Base-by-base conservation (phyloP, 768 basidiomycete genomes). In the Auriscalpium vulgare region DNA sequence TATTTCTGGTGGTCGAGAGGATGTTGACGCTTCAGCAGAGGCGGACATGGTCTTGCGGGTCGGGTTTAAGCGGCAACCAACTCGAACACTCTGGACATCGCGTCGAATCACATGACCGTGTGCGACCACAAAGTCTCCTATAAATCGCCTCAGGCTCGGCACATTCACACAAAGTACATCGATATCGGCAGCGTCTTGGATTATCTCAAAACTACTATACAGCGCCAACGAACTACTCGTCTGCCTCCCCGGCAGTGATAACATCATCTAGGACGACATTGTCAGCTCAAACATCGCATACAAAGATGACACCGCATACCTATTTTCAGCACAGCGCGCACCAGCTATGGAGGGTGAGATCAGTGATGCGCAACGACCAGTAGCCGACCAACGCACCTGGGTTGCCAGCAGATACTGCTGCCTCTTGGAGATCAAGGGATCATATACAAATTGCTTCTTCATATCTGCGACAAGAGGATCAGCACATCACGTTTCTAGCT, bases 321-420 rank as follows among this genome's bases (percentile, higher is more conserved):
- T 58, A 93, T 93, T 72, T 93, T 93, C 58, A 93, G 78, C 11
- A 93, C 87, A 4, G 90, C 91, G 37, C 90, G 82, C 46, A 92
- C 90, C 57, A 92, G 80, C 84, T 88, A 56, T 40, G 59, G 57
- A 55, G 48, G 58, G 57, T 43, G 23, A 35, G 35, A 43, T 44
- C 50, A 47, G 51, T 14, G 47, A 34, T 43, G 48, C 36, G 47
- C 51, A 37, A 40, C 8, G 38, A 52, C 45, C 29, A 29, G 29
- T 29, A 5, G 7, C 29, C 29, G 29, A 29, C 29, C 29, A 29
- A 66, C 79, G 49, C 57, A 90, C 85, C 81, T 95, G 94, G 19
- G 95, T 97, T n/a, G 97, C 97, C 44, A 99, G 77, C 56, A 99
- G 74, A 73, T 93, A 97, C 67, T 98, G 95, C 67, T 97, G 95